A percentile compares a stretch with the other conserved stretches of the same genome.
Conservation (phyloP, 75 land plant genomes). For the Sequoiadendron giganteum region DNA sequence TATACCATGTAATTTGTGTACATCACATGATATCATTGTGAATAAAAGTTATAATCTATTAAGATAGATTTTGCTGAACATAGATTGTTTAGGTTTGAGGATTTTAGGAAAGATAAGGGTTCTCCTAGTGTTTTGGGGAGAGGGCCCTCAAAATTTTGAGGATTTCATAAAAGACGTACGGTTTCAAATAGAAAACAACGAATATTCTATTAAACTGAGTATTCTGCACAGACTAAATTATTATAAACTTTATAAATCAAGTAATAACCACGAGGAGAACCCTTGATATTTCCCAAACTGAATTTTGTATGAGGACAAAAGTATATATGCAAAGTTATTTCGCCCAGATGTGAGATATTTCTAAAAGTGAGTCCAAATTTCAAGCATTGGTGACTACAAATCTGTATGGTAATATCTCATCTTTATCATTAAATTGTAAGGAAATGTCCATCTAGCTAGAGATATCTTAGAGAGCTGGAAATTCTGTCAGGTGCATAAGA, state of each 20-base stretch:
- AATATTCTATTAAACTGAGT: not conserved
- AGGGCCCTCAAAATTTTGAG: not conserved
- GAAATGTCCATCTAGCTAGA: not conserved
- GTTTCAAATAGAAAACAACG: not conserved
- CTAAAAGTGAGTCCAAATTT: not conserved
- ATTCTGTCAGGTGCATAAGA: not conserved
- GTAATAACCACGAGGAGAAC: not conserved
- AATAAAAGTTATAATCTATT: not conserved
- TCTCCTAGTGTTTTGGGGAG: not conserved
- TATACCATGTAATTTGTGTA: not conserved
- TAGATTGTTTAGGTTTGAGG: not conserved
- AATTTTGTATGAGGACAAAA: not conserved
- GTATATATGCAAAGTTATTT: not conserved
- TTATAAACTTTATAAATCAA: not conserved
- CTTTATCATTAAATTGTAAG: not conserved
- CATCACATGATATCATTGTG: not conserved
- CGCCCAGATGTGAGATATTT: not conserved
- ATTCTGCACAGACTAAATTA: not conserved
- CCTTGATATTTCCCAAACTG: not conserved
- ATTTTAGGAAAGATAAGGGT: not conserved
- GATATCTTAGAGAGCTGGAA: not conserved
- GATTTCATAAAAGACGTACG: not conserved
- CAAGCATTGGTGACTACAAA: not conserved
- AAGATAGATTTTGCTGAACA: not conserved
- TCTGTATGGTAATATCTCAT: not conserved